Evolutionary conservation across 257 asterid species (phyloP).

Genomic region (Petrea volubilis): DNA sequence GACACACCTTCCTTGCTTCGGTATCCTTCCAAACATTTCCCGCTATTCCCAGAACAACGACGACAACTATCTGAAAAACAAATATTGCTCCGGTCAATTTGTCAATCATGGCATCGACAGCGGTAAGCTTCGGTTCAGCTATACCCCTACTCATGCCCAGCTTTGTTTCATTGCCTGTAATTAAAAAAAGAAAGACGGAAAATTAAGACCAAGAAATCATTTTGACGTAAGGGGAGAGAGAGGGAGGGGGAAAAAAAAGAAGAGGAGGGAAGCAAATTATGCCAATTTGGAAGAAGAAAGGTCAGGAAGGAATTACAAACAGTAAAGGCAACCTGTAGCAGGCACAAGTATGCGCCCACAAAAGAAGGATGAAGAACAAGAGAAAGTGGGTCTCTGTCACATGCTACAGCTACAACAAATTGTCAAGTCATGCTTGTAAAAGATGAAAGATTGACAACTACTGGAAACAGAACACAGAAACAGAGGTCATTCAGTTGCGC

Average conservation of each 20-base stretch:
- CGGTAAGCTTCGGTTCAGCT: slow-evolving; percentile 98
- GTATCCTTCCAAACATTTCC: slow-evolving; percentile 99
- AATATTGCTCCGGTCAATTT: slow-evolving; percentile 98
- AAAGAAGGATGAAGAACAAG: slow-evolving; percentile 5
- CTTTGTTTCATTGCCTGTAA: slow-evolving; percentile 93
- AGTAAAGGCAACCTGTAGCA: slow-evolving; percentile 15
- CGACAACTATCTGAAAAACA: slow-evolving; percentile 95
- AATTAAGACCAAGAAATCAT: background rate
- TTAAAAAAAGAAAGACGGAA: slow-evolving; percentile 13
- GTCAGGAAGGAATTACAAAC: background rate
- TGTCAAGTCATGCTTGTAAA: no score
- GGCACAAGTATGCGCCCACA: background rate
- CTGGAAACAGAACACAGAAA: no score
- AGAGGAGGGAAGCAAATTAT: no score
- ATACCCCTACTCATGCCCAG: slow-evolving; percentile 98
- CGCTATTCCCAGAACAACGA: slow-evolving; percentile 90
- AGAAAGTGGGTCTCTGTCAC: background rate
- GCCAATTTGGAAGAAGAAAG: slow-evolving; percentile 13
- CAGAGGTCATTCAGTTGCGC: no score
- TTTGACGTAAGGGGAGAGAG: slow-evolving; percentile 11
- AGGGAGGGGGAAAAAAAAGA: no score
- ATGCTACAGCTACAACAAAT: no score
- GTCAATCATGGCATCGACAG: slow-evolving; percentile 99
- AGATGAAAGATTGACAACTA: no score
- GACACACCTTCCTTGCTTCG: slow-evolving; percentile 84